These are phyloP conservation scores for Astrephomene gubernaculifera DNA, from an alignment of 139 green algal species.

Conservation along the genomic window DNA sequence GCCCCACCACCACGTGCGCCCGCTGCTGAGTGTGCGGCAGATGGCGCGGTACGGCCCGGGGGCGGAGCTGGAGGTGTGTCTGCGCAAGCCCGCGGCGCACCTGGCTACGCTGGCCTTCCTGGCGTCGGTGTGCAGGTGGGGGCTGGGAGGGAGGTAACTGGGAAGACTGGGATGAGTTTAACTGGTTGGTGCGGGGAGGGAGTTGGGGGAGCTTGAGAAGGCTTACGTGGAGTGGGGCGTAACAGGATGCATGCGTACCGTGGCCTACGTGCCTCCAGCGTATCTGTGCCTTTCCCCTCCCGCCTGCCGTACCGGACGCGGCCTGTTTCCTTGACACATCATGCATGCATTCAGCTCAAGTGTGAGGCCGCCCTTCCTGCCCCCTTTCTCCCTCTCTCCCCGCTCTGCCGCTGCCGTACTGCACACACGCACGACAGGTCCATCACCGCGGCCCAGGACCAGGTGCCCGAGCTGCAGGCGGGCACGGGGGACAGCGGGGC, in stretches of 20 bases:
- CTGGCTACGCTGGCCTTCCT: slow-evolving; percentile 22
- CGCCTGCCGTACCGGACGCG: too few relatives aligned
- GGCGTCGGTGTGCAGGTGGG: slow-evolving; percentile 16
- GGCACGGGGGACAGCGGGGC: not conserved
- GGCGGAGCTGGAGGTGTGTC: slow-evolving; percentile 30
- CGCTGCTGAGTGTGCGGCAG: slow-evolving; percentile 41
- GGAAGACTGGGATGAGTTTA: too few relatives aligned
- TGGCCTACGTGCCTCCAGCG: too few relatives aligned
- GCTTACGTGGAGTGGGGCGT: too few relatives aligned
- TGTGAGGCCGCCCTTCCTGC: too few relatives aligned
- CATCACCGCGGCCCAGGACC: not conserved
- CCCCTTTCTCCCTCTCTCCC: not conserved
- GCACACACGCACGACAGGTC: too few relatives aligned
- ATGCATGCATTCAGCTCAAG: too few relatives aligned
- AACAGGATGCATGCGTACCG: too few relatives aligned
- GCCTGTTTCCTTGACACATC: too few relatives aligned
- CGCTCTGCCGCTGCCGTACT: not conserved
- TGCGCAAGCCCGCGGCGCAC: slow-evolving; percentile 31
- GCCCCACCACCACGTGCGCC: slow-evolving; percentile 13
- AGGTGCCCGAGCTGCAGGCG: not conserved
- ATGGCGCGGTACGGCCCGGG: slow-evolving; percentile 23
- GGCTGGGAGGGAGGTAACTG: not conserved
- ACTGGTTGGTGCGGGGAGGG: too few relatives aligned
- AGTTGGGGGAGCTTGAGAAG: too few relatives aligned
- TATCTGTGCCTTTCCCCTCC: too few relatives aligned